Evolutionary conservation across 306 rosid genomes (phyloP).

Genomic region (Coriaria nepalensis): DNA sequence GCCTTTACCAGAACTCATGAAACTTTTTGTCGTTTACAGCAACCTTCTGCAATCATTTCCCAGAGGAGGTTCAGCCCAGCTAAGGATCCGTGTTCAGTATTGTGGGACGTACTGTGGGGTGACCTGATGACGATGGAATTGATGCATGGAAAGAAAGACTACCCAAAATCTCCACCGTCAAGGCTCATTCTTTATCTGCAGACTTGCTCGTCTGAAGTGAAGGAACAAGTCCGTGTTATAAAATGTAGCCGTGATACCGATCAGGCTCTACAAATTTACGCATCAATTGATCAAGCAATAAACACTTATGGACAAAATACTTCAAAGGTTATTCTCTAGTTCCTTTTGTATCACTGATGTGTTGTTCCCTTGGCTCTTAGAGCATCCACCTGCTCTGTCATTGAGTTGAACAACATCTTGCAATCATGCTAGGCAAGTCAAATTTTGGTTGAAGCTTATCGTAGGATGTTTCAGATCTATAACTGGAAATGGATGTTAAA

Average conservation of each 20-base stretch:
- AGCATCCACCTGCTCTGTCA: background rate
- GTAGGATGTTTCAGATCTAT: no score
- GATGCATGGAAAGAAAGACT: slow-evolving; percentile 69
- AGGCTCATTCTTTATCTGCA: slow-evolving; percentile 54
- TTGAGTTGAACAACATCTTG: background rate
- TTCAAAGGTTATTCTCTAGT: slow-evolving; percentile 45
- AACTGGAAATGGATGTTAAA: no score
- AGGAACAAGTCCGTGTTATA: slow-evolving; percentile 46
- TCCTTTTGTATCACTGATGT: background rate
- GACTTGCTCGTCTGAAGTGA: slow-evolving; percentile 43
- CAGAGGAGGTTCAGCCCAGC: slow-evolving; percentile 94
- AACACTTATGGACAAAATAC: slow-evolving; percentile 52
- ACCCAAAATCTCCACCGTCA: slow-evolving; percentile 50
- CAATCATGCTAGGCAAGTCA: no score
- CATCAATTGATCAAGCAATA: slow-evolving; percentile 67
- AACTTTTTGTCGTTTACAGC: slow-evolving; percentile 40
- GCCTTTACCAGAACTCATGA: background rate
- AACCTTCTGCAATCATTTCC: slow-evolving; percentile 72
- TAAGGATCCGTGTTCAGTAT: slow-evolving; percentile 86
- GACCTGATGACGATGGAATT: slow-evolving; percentile 64
- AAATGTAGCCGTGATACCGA: slow-evolving; percentile 52
- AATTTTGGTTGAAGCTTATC: slow-evolving; percentile 7
- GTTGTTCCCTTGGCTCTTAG: background rate
- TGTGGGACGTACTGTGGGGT: slow-evolving; percentile 90
- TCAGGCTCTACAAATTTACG: slow-evolving; percentile 63